A percentile compares a stretch with the other conserved stretches of the same genome.
Conservation (phyloP, 2,329 filamentous ascomycete genomes). For the Fusarium armeniacum region DNA sequence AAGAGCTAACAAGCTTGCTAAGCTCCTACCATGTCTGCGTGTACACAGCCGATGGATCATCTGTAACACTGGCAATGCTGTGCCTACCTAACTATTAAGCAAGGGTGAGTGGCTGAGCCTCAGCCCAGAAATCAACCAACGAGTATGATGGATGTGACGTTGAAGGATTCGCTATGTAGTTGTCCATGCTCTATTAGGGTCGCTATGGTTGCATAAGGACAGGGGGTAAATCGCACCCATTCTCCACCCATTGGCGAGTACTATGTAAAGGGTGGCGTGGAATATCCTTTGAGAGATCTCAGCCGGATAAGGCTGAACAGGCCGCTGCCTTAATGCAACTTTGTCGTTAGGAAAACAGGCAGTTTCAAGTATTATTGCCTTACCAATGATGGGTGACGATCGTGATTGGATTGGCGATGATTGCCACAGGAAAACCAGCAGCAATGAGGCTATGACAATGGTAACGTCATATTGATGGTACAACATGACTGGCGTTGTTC, state of each 20-base stretch:
- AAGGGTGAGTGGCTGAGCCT: slow-evolving; percentile 20
- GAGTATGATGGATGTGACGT: slow-evolving; percentile 7
- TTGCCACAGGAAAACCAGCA: neutral
- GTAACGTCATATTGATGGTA: neutral
- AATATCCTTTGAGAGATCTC: neutral
- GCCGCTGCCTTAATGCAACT: neutral
- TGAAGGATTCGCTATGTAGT: slow-evolving; percentile 21
- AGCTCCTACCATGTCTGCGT: neutral
- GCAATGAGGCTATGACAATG: neutral
- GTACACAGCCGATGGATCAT: neutral
- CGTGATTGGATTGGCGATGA: neutral
- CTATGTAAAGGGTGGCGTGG: neutral
- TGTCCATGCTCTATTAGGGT: slow-evolving; percentile 10
- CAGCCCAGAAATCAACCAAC: slow-evolving; percentile 21
- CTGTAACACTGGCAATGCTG: neutral
- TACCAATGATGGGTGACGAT: neutral
- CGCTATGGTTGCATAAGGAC: slow-evolving; percentile 1
- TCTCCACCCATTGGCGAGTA: neutral
- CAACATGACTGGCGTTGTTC: neutral
- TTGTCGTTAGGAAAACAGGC: neutral
- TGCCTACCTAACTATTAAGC: neutral
- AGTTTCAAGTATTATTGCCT: neutral
- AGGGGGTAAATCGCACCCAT: slow-evolving; percentile 11
- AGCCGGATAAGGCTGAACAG: slow-evolving; percentile 1
- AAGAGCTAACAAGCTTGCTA: slow-evolving; percentile 1